Evolutionary conservation across 2,329 filamentous ascomycete genomes (phyloP).

Genomic region (Cladosporium sp.): DNA sequence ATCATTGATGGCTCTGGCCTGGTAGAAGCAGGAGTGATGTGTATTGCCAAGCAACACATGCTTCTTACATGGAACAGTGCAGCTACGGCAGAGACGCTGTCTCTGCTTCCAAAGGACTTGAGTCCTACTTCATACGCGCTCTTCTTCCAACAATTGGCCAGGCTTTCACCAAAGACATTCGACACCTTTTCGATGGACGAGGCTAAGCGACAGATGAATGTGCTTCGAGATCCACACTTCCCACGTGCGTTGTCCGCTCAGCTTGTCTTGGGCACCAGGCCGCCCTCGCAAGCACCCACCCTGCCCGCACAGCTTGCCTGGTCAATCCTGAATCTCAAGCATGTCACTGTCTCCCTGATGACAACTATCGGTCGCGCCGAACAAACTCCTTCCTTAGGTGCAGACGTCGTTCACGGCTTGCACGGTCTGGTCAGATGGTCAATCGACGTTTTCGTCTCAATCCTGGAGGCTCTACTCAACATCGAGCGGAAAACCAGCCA

Average conservation of each 20-base stretch:
- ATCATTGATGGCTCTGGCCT: conserved; percentile 23
- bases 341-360: conserved; percentile 40
- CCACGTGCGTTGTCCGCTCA: conserved; percentile 1
- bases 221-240: conserved; percentile 60
- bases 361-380: conserved; percentile 13
- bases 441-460: conserved; percentile 58
- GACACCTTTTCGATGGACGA: conserved; percentile 77
- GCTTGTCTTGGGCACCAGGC: conserved; percentile 5
- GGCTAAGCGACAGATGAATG: conserved; percentile 54
- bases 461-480: conserved; percentile 51
- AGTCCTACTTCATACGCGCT: conserved; percentile 61
- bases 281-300: conserved; percentile 40
- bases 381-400: conserved; percentile 1
- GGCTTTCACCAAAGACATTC: conserved; percentile 66
- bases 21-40: conserved; percentile 29
- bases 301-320: conserved; percentile 72
- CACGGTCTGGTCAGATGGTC: conserved; percentile 76
- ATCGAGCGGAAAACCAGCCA: conserved; percentile 26
- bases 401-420: conserved; percentile 68
- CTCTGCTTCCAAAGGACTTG: conserved; percentile 34
- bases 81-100: conserved; percentile 48
- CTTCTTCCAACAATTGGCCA: conserved; percentile 60
- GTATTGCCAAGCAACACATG: conserved; percentile 31
- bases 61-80: conserved; percentile 39
- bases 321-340: conserved; percentile 69